A percentile compares a stretch with the other conserved stretches of the same genome.
These are phyloP conservation scores for Haematococcus sp. DNA, from an alignment of 139 green algal species.

Conservation along the genomic window DNA sequence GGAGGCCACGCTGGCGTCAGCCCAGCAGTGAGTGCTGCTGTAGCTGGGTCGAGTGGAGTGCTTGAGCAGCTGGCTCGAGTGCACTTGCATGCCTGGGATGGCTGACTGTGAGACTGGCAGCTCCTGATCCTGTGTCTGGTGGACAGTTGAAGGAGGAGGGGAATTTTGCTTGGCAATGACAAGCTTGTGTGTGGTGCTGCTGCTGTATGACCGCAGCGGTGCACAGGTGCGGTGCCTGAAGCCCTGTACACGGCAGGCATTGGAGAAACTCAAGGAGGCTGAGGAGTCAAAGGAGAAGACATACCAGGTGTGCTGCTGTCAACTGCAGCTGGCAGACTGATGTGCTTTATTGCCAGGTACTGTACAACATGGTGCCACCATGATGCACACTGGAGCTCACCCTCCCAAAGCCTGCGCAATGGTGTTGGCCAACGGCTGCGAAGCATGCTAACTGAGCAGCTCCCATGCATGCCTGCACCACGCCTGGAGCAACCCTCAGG, in stretches of 20 bases:
- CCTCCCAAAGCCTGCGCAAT: no score
- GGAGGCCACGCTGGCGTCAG: conserved; percentile 14
- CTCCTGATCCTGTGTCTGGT: no score
- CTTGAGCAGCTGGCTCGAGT: neutral
- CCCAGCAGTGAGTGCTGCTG: conserved; percentile 22
- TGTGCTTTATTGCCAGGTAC: no score
- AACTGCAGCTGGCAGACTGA: neutral
- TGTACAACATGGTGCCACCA: no score
- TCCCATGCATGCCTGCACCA: neutral
- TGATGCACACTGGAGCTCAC: no score
- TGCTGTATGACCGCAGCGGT: conserved; percentile 18
- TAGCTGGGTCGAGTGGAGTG: neutral
- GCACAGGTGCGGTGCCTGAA: conserved; percentile 40
- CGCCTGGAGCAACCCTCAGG: conserved; percentile 14
- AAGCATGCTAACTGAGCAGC: neutral
- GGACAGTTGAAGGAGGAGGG: no score
- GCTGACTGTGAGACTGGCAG: neutral
- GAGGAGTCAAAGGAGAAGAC: conserved; percentile 79
- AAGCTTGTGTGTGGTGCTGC: no score
- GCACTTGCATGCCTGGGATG: neutral
- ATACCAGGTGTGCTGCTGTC: conserved; percentile 41
- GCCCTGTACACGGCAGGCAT: conserved; percentile 7
- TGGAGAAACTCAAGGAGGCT: conserved; percentile 64
- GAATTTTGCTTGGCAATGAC: no score
- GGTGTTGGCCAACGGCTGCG: neutral